Evolutionary conservation across 2,329 filamentous ascomycete species (phyloP).

Genomic region (Podosphaera leucotricha): DNA sequence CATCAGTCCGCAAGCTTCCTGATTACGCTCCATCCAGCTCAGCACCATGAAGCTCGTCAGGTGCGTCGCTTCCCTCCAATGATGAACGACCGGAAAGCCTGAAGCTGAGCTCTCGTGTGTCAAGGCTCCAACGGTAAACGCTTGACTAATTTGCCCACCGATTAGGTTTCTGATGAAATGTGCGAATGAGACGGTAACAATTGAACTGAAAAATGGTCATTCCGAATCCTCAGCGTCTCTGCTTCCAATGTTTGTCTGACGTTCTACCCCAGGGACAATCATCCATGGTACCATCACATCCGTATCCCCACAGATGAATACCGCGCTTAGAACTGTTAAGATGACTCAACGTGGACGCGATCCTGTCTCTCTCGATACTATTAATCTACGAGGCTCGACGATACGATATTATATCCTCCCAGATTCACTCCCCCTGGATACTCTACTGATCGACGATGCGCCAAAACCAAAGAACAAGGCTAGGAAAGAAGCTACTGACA

Average conservation of each 20-base stretch:
- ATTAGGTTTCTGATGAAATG: conserved; percentile 96
- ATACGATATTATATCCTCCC: conserved; percentile 94
- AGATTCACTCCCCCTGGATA: conserved; percentile 85
- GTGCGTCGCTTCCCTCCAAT: conserved; percentile 28
- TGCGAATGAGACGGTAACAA: conserved; percentile 91
- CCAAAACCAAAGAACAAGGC: conserved; percentile 99
- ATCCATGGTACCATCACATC: conserved; percentile 92
- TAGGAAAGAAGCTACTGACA: conserved; percentile 56
- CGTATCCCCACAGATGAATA: conserved; percentile 97
- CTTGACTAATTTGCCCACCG: conserved; percentile 14
- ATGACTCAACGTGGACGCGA: conserved; percentile 83
- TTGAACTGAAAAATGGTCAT: conserved; percentile 93
- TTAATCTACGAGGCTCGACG: conserved; percentile 89
- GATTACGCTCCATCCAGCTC: too few relatives aligned
- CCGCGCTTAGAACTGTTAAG: conserved; percentile 80
- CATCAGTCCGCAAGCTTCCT: too few relatives aligned
- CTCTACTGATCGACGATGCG: conserved; percentile 82
- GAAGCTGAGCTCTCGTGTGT: conserved; percentile 23
- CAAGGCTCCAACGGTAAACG: conserved; percentile 18
- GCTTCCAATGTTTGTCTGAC: too few relatives aligned
- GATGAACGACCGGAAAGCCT: conserved; percentile 12
- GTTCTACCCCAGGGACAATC: conserved; percentile 46
- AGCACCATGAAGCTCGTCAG: conserved; percentile 85
- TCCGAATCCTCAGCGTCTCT: conserved; percentile 1
- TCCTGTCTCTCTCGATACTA: conserved; percentile 70